A percentile compares a stretch with the other conserved stretches of the same genome.
Conservation (phyloP, 352 stramenopile species). For the Sclerospora graminicola region DNA sequence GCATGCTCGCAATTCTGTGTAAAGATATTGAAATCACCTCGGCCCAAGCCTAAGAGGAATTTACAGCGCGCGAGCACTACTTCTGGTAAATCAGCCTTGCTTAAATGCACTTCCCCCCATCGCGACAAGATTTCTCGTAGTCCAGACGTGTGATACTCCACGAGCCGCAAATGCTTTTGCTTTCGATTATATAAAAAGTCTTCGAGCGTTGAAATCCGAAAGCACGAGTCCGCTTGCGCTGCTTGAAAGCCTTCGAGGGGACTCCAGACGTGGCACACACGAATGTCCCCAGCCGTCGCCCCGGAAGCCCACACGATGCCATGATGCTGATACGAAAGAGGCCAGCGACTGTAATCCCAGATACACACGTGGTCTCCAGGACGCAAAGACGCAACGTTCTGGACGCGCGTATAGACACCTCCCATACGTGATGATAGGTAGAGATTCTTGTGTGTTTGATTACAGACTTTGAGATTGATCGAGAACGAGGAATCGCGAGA, state of each 20-base stretch:
- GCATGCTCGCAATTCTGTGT: constrained; percentile 84
- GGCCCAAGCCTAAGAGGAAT: constrained; percentile 65
- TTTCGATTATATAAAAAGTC: constrained; percentile 70
- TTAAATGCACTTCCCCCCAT: constrained; percentile 83
- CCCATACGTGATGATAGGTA: constrained; percentile 20
- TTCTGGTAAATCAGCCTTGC: constrained; percentile 69
- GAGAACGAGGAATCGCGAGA: neutral
- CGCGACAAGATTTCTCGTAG: constrained; percentile 66
- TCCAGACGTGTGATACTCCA: constrained; percentile 80
- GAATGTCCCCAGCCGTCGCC: constrained; percentile 43
- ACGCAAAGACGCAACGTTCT: constrained; percentile 59
- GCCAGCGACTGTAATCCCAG: constrained; percentile 82
- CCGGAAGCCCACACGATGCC: constrained; percentile 80
- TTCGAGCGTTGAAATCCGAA: constrained; percentile 78
- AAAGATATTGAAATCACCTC: constrained; percentile 83
- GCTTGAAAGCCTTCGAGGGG: constrained; percentile 60
- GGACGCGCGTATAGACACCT: constrained; percentile 71
- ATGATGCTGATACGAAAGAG: constrained; percentile 80
- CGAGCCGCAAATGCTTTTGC: constrained; percentile 50
- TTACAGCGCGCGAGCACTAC: constrained; percentile 77
- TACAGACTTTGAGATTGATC: too few species aligned
- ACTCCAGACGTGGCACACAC: constrained; percentile 81
- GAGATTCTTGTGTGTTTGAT: neutral
- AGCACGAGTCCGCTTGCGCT: constrained; percentile 78
- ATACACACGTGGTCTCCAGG: constrained; percentile 79